phyloP scores from a whole-genome alignment of 78 protist species.

The Emiliania huxleyi region DNA sequence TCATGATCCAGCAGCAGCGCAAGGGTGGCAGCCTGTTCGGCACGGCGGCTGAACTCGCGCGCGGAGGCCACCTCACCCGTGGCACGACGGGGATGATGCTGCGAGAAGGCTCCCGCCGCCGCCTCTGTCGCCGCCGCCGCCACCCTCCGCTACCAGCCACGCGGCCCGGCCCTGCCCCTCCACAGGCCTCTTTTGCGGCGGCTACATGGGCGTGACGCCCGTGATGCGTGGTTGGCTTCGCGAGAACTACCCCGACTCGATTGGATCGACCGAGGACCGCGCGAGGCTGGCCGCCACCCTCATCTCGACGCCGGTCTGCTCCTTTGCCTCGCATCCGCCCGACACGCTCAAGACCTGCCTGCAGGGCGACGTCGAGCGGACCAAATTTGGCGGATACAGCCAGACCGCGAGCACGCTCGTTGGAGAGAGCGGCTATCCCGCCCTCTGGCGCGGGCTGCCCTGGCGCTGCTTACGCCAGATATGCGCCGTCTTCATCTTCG shows the following conservation, averaged over 20 bases:
- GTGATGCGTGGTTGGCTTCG: too few relatives aligned
- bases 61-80: background rate
- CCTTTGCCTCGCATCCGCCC: constrained; percentile 17
- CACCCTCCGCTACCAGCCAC: too few relatives aligned
- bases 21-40: too few relatives aligned
- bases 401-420: background rate
- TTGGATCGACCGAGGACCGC: background rate
- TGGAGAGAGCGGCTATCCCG: background rate
- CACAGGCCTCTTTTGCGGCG: background rate
- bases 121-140: too few relatives aligned
- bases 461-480: background rate
- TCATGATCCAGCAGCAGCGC: background rate
- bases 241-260: background rate
- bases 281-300: background rate
- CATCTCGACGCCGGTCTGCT: background rate
- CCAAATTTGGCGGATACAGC: background rate
- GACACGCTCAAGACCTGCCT: constrained; percentile 49
- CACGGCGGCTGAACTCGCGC: background rate
- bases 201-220: background rate
- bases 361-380: constrained; percentile 42
- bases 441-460: background rate
- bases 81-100: background rate
- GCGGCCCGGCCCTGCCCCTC: too few relatives aligned
- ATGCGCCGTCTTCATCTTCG: background rate
- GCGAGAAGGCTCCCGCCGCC: too few relatives aligned